A percentile compares a stretch with the other conserved stretches of the same genome.
phyloP scores from a whole-genome alignment of 140 eudicot species.

The Flaveria floridana region DNA sequence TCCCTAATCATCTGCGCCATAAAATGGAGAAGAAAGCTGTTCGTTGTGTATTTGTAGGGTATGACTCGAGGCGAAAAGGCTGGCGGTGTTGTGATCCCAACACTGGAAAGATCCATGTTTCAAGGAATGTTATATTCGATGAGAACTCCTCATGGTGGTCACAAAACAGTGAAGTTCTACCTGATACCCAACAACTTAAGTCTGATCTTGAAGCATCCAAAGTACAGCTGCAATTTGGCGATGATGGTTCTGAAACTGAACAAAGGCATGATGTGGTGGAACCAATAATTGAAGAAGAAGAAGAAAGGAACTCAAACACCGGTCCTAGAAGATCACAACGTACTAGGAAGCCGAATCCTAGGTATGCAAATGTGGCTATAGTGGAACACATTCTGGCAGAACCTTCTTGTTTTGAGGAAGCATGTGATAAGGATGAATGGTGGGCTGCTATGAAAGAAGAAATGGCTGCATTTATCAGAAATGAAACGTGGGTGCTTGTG shows the following conservation, averaged over 20 bases:
- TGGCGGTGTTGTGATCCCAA: constrained; percentile 16
- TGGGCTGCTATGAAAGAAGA: not conserved
- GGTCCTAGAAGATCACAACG: not conserved
- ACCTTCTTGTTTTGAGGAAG: not conserved
- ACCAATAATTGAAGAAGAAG: not conserved
- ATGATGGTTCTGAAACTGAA: not conserved
- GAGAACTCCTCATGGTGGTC: not conserved
- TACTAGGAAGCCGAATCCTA: not conserved
- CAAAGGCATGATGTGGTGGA: not conserved
- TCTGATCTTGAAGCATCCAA: not conserved
- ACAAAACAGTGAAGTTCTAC: not conserved
- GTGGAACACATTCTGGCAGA: not conserved
- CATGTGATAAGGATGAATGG: not conserved
- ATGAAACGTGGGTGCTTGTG: not conserved
- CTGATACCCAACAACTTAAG: not conserved
- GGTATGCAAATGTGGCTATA: not conserved
- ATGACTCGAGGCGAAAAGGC: not conserved
- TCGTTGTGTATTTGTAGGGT: constrained; percentile 2
- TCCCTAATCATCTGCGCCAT: not conserved
- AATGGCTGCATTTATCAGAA: not conserved
- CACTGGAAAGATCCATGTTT: not conserved
- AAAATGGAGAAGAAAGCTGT: constrained; percentile 6
- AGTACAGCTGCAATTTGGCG: not conserved
- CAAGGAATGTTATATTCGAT: not conserved
- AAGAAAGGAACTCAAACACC: too few species aligned